Evolutionary conservation across 768 basidiomycete species (phyloP), one percentile per base, ranked within the genome.

Genomic region (Psilocybe cubensis): DNA sequence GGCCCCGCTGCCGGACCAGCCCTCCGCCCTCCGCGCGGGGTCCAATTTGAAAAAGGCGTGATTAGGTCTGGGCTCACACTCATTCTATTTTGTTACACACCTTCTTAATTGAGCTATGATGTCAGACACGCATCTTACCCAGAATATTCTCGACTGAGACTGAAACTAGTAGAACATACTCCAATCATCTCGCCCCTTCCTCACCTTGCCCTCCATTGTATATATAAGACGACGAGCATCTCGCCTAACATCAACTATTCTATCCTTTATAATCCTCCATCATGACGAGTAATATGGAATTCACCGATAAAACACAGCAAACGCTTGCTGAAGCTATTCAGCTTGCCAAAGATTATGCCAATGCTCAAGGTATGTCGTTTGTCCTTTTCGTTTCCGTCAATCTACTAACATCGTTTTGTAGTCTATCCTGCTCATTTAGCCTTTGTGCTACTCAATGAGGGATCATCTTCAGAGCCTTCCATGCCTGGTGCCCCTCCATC

Each of bases 341-440:
- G 65, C 80, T 89, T 41, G 92, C 94, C 10, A 92, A 86, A 68
- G 92, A 96, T 72, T 85, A 93, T 68, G 81, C 90, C 17, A 86
- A 94, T 66, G 87, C 86, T 0, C 89, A 94, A 82, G 83, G 91
- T 89, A 72, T 63, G 73, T 72, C 12, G 2, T 21, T 28, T 31
- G n/a, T n/a, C 28, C 24, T 14, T 33, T 27, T 23, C 21, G 43
- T 4, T 5, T 24, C 24, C 25, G 58, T 2, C n/a, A 11, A 2
- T 52, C 24, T 55, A 20, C 57, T 65, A 20, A 60, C 53, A 3
- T 38, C 47, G 43, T 60, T 51, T 45, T 57, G 14, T 64, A 91
- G 94, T 94, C 5, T 77, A 88, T 43, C 96, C 96, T 23, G 86
- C 82, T 0, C 96, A 98, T 71, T 71, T 98, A 11, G 92, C 88